Evolutionary conservation across 345 rosid species (phyloP).

Genomic region (Eutrema heterophyllum): DNA sequence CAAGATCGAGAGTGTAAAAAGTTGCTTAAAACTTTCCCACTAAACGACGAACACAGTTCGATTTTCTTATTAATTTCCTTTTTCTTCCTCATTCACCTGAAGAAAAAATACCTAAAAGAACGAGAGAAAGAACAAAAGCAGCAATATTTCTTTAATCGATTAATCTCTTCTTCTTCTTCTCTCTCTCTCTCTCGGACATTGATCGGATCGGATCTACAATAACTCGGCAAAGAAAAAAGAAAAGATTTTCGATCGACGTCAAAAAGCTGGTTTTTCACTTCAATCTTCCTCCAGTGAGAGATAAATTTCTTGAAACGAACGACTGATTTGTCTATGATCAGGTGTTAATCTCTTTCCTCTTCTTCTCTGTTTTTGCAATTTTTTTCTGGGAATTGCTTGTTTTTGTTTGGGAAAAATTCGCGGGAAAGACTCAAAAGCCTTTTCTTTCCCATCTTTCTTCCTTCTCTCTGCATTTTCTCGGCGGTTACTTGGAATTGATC

Average conservation of each 20-base stretch:
- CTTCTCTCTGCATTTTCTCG: slow-evolving; percentile 17
- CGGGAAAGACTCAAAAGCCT: slow-evolving; percentile 5
- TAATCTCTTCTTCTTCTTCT: slow-evolving; percentile 21
- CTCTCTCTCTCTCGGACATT: slow-evolving; percentile 21
- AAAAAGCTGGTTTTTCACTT: slow-evolving; percentile 36
- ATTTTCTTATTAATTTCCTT: background rate
- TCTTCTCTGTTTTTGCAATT: background rate
- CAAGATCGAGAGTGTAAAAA: slow-evolving; percentile 22
- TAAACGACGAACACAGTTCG: slow-evolving; percentile 33
- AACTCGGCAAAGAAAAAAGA: slow-evolving; percentile 16
- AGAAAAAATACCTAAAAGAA: slow-evolving; percentile 17
- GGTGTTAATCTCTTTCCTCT: slow-evolving; percentile 31
- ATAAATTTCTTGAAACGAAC: slow-evolving; percentile 4
- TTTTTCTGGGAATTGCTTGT: background rate
- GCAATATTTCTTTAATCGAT: slow-evolving; percentile 12
- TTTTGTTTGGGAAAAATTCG: background rate
- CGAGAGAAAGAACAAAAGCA: slow-evolving; percentile 8
- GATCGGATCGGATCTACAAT: slow-evolving; percentile 54
- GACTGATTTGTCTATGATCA: slow-evolving; percentile 40
- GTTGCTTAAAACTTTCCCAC: slow-evolving; percentile 18
- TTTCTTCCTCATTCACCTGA: slow-evolving; percentile 21
- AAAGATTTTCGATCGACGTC: background rate
- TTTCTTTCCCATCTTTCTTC: slow-evolving; percentile 16
- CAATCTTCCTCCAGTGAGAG: slow-evolving; percentile 6
- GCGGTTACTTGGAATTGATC: slow-evolving; percentile 23